Conservation (phyloP, 495 filamentous ascomycete genomes). For the Tuber calosporum region DNA sequence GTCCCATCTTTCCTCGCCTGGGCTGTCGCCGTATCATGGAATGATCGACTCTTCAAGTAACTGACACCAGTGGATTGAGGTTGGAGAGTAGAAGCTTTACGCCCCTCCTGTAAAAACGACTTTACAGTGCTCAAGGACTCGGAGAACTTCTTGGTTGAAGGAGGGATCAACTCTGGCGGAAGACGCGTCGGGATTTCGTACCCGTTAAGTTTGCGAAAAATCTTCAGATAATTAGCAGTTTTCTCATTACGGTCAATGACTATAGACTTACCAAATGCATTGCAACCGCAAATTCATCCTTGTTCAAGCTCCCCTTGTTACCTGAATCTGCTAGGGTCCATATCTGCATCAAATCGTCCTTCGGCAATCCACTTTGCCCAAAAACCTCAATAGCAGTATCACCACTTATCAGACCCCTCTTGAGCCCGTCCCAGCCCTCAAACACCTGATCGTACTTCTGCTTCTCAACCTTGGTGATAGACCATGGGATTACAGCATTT, state of each 20-base stretch:
- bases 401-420: constrained; percentile 86
- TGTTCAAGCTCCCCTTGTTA: constrained; percentile 86
- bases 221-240: constrained; percentile 43
- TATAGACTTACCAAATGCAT: constrained; percentile 66
- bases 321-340: constrained; percentile 94
- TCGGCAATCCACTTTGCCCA: constrained; percentile 87
- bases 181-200: constrained; percentile 89
- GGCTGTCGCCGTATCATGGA: constrained; percentile 54
- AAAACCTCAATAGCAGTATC: constrained; percentile 96
- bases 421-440: constrained; percentile 91
- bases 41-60: constrained; percentile 92
- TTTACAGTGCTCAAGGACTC: constrained; percentile 90
- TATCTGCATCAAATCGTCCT: constrained; percentile 78
- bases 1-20: constrained; percentile 81
- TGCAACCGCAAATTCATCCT: constrained; percentile 96
- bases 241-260: neutral
- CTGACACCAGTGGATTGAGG: constrained; percentile 96
- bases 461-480: constrained; percentile 98
- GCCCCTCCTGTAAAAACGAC: constrained; percentile 82
- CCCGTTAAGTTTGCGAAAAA: constrained; percentile 91
- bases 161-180: constrained; percentile 88
- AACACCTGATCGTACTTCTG: constrained; percentile 94
- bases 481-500: constrained; percentile 95
- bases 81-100: constrained; percentile 78
- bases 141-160: constrained; percentile 88